Conservation (phyloP, 2,329 filamentous ascomycete species). For the Apiospora kogelbergensis region DNA sequence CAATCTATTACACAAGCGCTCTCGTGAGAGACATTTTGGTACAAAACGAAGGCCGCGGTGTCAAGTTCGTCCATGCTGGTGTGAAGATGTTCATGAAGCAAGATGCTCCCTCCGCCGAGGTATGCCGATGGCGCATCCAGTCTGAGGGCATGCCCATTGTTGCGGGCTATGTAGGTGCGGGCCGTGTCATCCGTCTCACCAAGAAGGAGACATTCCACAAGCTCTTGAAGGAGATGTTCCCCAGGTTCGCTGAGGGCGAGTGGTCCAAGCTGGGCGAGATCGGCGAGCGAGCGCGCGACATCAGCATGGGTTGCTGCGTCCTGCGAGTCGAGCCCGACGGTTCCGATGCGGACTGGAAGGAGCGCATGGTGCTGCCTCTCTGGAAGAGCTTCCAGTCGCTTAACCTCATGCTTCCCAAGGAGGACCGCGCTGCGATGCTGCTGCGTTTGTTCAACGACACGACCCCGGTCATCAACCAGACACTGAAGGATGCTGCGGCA, state of each 20-base stretch:
- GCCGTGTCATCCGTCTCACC: slow-evolving; percentile 71
- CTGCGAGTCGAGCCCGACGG: slow-evolving; percentile 78
- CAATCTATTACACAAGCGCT: slow-evolving; percentile 91
- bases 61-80: slow-evolving; percentile 95
- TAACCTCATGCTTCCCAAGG: slow-evolving; percentile 98
- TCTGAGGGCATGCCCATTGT: slow-evolving; percentile 89
- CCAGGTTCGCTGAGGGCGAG: slow-evolving; percentile 73
- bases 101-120: slow-evolving; percentile 80
- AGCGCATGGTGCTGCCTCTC: slow-evolving; percentile 84
- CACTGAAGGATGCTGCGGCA: slow-evolving; percentile 50
- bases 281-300: slow-evolving; percentile 74
- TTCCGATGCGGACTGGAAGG: slow-evolving; percentile 57
- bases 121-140: slow-evolving; percentile 94
- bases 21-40: slow-evolving; percentile 82
- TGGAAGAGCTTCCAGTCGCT: slow-evolving; percentile 92
- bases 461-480: slow-evolving; percentile 75
- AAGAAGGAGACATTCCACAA: slow-evolving; percentile 78
- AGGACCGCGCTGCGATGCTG: slow-evolving; percentile 90
- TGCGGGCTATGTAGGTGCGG: slow-evolving; percentile 82
- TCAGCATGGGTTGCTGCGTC: slow-evolving; percentile 90
- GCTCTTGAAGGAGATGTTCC: slow-evolving; percentile 95
- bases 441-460: slow-evolving; percentile 89
- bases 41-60: slow-evolving; percentile 84
- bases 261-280: slow-evolving; percentile 84
- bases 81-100: slow-evolving; percentile 99